Conservation (phyloP, 768 basidiomycete species). For the Psilocybe cubensis region DNA sequence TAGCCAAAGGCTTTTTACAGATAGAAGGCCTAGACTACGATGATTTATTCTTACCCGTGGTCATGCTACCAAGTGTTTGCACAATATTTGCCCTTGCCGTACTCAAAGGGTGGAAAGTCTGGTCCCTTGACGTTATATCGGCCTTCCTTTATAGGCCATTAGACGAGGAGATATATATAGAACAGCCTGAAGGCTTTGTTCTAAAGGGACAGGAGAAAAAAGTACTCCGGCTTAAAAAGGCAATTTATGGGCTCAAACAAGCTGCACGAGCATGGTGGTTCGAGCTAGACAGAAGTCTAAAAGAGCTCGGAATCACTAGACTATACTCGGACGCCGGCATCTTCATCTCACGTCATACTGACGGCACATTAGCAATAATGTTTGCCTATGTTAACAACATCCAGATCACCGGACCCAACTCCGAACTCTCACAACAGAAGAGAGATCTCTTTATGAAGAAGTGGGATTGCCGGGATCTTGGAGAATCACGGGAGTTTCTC, state of each 20-base stretch:
- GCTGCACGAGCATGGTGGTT: no score
- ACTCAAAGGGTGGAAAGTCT: slow-evolving; percentile 12
- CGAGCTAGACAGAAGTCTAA: no score
- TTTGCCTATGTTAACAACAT: neutral
- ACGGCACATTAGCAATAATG: neutral
- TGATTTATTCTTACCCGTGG: slow-evolving; percentile 30
- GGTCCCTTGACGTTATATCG: slow-evolving; percentile 13
- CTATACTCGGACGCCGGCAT: no score
- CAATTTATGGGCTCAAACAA: no score
- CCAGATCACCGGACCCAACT: no score
- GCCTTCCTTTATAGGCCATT: slow-evolving; percentile 19
- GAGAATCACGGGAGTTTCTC: slow-evolving; percentile 19
- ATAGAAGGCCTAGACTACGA: slow-evolving; percentile 38
- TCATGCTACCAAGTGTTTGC: slow-evolving; percentile 3
- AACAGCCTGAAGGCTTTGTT: slow-evolving; percentile 4
- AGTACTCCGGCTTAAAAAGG: no score
- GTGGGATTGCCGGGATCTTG: slow-evolving; percentile 27
- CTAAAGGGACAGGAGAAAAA: neutral
- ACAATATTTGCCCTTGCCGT: slow-evolving; percentile 4
- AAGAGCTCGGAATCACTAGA: no score
- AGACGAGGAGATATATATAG: slow-evolving; percentile 9
- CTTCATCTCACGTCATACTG: neutral
- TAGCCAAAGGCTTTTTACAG: slow-evolving; percentile 38
- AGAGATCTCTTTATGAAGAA: slow-evolving; percentile 16
- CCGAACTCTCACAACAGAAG: neutral